These are phyloP conservation scores for Sanghuangporus baumii DNA, from an alignment of 1,284 basidiomycete genomes.

Conservation along the genomic window DNA sequence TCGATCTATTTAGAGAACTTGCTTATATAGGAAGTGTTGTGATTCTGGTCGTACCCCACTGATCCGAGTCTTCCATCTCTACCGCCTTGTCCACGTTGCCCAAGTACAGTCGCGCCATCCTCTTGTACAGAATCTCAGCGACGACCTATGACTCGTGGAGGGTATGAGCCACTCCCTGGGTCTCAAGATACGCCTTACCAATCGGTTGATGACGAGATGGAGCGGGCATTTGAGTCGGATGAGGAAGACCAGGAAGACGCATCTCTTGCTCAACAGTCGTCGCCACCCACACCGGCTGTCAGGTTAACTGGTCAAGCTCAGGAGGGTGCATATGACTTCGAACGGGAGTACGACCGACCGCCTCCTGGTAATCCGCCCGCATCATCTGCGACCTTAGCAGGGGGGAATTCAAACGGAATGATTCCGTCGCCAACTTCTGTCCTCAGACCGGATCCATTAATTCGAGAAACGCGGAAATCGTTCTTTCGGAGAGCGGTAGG, in stretches of 20 bases:
- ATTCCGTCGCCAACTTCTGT: constrained; percentile 37
- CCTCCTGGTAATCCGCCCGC: constrained; percentile 79
- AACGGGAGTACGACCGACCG: constrained; percentile 67
- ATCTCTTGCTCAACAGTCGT: constrained; percentile 29
- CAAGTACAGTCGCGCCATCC: not conserved
- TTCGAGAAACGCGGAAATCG: constrained; percentile 33
- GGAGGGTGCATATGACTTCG: constrained; percentile 65
- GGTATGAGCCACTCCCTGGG: not conserved
- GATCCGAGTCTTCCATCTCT: not conserved
- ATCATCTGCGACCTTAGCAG: constrained; percentile 54
- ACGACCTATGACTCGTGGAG: not conserved
- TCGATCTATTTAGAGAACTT: not conserved
- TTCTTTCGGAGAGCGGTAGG: constrained; percentile 62
- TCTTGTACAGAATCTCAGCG: not conserved
- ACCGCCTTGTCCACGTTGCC: not conserved
- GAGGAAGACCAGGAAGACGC: constrained; percentile 40
- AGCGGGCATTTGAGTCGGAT: constrained; percentile 59
- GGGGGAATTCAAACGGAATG: constrained; percentile 77
- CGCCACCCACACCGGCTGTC: constrained; percentile 8
- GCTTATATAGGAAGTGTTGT: not conserved
- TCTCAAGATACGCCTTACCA: not conserved
- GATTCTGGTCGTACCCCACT: not conserved
- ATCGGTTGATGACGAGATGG: constrained; percentile 38
- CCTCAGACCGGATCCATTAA: constrained; percentile 15
- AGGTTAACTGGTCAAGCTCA: constrained; percentile 9